phyloP scores from a whole-genome alignment of 352 stramenopile species.

The Globisporangium uncinulatum region DNA sequence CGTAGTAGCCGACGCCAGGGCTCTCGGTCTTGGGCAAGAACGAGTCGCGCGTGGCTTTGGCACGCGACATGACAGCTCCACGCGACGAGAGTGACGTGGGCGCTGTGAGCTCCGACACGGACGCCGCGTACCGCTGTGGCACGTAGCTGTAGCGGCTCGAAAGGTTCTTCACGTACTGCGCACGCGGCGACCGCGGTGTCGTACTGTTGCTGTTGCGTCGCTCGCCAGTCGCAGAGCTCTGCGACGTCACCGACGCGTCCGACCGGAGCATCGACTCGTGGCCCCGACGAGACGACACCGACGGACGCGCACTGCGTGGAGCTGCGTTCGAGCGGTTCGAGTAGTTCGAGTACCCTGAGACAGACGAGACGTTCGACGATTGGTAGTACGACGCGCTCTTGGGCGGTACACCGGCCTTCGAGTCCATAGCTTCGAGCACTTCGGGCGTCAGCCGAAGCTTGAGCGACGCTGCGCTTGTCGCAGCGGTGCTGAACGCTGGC shows the following conservation, averaged over 20 bases:
- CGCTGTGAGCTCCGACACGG: constrained; percentile 19
- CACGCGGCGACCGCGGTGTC: constrained; percentile 25
- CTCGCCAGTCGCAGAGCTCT: constrained; percentile 47
- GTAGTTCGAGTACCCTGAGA: constrained; percentile 57
- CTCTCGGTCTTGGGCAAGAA: constrained; percentile 70
- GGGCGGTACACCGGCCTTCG: constrained; percentile 39
- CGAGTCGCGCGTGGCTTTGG: constrained; percentile 52
- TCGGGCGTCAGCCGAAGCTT: constrained; percentile 54
- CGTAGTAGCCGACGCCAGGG: constrained; percentile 71
- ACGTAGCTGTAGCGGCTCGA: constrained; percentile 71
- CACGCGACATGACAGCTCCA: constrained; percentile 61
- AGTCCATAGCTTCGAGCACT: constrained; percentile 51
- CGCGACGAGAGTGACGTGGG: constrained; percentile 56
- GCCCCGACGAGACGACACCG: background rate
- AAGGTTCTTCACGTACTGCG: constrained; percentile 39
- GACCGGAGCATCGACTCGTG: constrained; percentile 18
- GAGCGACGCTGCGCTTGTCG: constrained; percentile 10
- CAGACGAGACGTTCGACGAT: constrained; percentile 58
- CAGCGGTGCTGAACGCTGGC: constrained; percentile 5
- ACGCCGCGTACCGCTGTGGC: constrained; percentile 47
- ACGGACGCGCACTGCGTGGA: constrained; percentile 16
- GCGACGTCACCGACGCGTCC: constrained; percentile 49
- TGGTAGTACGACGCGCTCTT: constrained; percentile 40
- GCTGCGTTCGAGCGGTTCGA: constrained; percentile 25
- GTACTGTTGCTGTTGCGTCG: constrained; percentile 15